Evolutionary conservation across 2,329 filamentous ascomycete species (phyloP), one percentile per base, ranked within the genome.

Genomic region (Pseudogymnoascus sp.): DNA sequence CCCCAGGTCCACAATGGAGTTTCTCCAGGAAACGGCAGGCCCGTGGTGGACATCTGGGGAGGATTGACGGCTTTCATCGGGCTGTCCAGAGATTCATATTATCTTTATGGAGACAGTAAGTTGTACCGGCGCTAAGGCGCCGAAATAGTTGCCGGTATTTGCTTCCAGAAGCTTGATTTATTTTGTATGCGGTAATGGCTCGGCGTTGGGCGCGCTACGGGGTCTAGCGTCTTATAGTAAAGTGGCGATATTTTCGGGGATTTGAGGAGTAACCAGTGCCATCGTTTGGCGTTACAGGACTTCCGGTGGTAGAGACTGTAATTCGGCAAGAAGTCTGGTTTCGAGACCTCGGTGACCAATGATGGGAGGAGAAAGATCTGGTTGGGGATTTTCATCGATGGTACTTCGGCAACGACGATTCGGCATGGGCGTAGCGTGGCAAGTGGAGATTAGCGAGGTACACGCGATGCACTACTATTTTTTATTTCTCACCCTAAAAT

Each of bases 11-110:
- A 57, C 26, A 57, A 57, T 57, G 50, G 26, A 33, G 50, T 57
- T 57, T 57, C 50, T 57, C 50, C 50, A 57, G 50, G 47, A 57
- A 57, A 57, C 50, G 28, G 28, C 50, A 57, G 28, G 50, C 50
- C 50, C 50, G 50, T 19, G 17, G 28, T 57, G 50, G 50, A 19
- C 28, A 33, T 33, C 50, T 57, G 50, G 50, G 26, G 50, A 57
- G n/a, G 26, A 57, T 33, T 57, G 50, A 57, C 50, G 50, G 50
- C 50, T 57, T 57, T 57, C 28, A 5, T 57, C 50, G 50, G 50
- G n/a, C 17, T 19, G 3, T 57, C 28, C n/a, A 57, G n/a, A 33
- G 13, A 57, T 33, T 57, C 50, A 35, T 28, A 57, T 53, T 26
- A 53, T 57, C 26, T 15, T 21, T 57, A 33, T 57, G 50, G 17